These are phyloP conservation scores for Carex myosuroides DNA, from an alignment of 176 grass and related monocot species.

Conservation along the genomic window DNA sequence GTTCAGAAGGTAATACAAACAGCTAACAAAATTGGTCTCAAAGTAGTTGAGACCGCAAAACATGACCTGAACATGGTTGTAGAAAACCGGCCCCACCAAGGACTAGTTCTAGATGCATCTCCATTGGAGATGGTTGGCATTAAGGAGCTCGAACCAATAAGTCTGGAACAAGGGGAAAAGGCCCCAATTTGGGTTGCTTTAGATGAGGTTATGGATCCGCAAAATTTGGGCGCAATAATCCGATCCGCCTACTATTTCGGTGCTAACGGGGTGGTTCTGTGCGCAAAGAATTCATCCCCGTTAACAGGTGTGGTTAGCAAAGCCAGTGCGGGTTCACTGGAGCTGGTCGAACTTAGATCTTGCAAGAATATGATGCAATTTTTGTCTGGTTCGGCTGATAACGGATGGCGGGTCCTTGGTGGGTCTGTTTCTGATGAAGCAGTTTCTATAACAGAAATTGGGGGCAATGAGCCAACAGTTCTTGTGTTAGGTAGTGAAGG, in stretches of 20 bases:
- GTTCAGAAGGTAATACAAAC: conserved; percentile 53
- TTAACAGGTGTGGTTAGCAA: conserved; percentile 93
- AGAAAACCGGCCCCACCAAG: conserved; percentile 91
- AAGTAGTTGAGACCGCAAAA: conserved; percentile 63
- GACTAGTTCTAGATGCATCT: conserved; percentile 84
- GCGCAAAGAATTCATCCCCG: conserved; percentile 95
- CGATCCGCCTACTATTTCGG: conserved; percentile 94
- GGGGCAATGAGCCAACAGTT: conserved; percentile 50
- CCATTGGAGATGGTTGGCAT: conserved; percentile 82
- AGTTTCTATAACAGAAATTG: conserved; percentile 64
- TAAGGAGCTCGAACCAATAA: conserved; percentile 61
- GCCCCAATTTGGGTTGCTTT: conserved; percentile 80
- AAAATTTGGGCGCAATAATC: conserved; percentile 97
- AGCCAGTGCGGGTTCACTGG: conserved; percentile 89
- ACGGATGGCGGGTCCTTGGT: conserved; percentile 90
- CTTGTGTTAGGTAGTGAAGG: conserved; percentile 99
- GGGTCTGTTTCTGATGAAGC: conserved; percentile 71
- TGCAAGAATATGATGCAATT: conserved; percentile 99
- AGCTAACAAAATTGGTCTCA: conserved; percentile 64
- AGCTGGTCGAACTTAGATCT: conserved; percentile 80
- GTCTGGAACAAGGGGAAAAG: conserved; percentile 34
- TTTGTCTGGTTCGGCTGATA: conserved; percentile 75
- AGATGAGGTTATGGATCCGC: conserved; percentile 96
- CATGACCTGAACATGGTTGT: conserved; percentile 93
- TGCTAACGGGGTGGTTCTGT: conserved; percentile 60